Conservation (phyloP, 1,284 basidiomycete genomes). For the Tilletia walkeri region DNA sequence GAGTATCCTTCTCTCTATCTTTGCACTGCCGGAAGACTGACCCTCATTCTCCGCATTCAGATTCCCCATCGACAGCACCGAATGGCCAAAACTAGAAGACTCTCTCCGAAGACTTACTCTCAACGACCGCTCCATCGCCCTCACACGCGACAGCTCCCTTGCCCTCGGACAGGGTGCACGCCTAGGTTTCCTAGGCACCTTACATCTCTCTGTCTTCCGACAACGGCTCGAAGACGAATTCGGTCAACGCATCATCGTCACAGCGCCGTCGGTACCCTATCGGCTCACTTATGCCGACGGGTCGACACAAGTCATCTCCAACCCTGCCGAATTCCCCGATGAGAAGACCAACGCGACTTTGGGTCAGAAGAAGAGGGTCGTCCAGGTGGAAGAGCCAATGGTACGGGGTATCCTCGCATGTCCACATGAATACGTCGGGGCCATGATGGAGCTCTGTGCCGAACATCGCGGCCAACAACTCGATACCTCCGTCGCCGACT, state of each 20-base stretch:
- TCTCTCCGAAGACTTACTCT: constrained; percentile 82
- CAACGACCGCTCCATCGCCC: constrained; percentile 83
- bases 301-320: constrained; percentile 34
- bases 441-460: constrained; percentile 54
- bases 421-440: constrained; percentile 52
- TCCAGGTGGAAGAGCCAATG: constrained; percentile 45
- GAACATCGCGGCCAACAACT: constrained; percentile 53
- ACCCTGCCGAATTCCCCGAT: constrained; percentile 52
- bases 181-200: constrained; percentile 88
- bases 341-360: constrained; percentile 20
- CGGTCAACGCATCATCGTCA: constrained; percentile 50
- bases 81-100: constrained; percentile 92
- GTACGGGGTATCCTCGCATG: constrained; percentile 46
- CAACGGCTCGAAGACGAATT: constrained; percentile 97
- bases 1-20: background rate
- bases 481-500: constrained; percentile 29
- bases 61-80: constrained; percentile 85
- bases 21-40: background rate
- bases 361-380: constrained; percentile 33
- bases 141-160: constrained; percentile 87
- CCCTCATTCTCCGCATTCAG: background rate
- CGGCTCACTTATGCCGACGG: constrained; percentile 43
- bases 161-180: constrained; percentile 93
- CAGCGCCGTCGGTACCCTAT: constrained; percentile 52
- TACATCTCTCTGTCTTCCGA: constrained; percentile 96